Base-by-base conservation (phyloP, 352 stramenopile species). In the Phytopythium boreale region DNA sequence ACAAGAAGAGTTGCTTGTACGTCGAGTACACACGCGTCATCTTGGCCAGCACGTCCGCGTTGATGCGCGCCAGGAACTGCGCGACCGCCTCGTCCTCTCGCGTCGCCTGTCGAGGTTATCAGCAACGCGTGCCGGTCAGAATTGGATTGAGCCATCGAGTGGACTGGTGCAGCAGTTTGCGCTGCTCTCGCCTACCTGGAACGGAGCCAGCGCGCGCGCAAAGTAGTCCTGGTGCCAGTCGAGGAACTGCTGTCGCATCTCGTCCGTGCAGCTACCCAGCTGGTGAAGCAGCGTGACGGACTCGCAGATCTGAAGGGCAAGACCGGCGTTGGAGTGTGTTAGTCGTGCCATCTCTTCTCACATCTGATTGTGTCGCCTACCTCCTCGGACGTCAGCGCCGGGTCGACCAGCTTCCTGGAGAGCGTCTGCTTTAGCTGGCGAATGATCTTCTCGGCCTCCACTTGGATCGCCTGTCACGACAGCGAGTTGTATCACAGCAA, bases 391-490 rank as follows among this genome's bases (percentile, higher is more conserved):
- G 75, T 64, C 1, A 82, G 68, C 9, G 64, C 74, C 4, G 61
- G 37, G 61, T 90, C 82, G 36, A 75, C 52, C 61, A 93, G 76
- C 26, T 74, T 70, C 29, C 84, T 79, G 34, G 81, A 73, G 31
- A 96, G 72, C 55, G 88, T 61, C 22, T 77, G 66, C 49, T 90
- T 71, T 27, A 97, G 75, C 56, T 92, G 77, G 26, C 79, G 74
- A 31, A 97, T 92, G 64, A 95, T 96, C 59, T 88, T 86, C 53
- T 95, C 86, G 10, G 90, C 83, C 61, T 96, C 86, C 20, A 84
- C 51, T 80, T 95, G 87, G 69, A 97, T 97, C 11, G 88, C 74
- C 76, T 90, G 70, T 19, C 31, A 37, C 10, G 20, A 41, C n/a
- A 2, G n/a, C 1, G 8, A 53, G 12, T 24, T 10, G 26, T 60